Evolutionary conservation across 208 protist species (phyloP), one percentile per base, ranked within the genome.

Genomic region (Acanthamoeba royreba): DNA sequence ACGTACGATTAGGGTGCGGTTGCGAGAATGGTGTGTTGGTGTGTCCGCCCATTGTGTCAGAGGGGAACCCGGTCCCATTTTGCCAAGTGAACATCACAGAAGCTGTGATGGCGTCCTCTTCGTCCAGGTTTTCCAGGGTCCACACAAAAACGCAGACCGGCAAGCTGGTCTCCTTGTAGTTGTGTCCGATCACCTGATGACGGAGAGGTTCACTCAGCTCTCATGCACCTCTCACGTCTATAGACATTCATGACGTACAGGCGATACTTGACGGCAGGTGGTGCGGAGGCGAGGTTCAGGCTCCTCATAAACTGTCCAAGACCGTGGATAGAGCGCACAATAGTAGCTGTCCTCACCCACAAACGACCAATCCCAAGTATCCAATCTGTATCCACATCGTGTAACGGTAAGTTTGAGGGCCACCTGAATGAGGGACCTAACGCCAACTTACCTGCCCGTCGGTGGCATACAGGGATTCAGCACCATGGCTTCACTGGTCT

Each of bases 61-160:
- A 81, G 0, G 49, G n/a, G 42, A 46, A 15, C 22, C 52, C 94
- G 46, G 86, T 92, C 43, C 92, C 86, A 46, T 97, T 97, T 69
- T 97, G 94, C 86, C 96, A 94, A 15, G 96, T 96, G 53, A 97
- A 97, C 96, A 97, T 97, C 31, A 97, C 43, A 35, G 89, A 90
- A 22, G 97, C 61, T 0, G 35, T 49, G n/a, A 93, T 45, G 15
- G 58, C 45, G 94, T 94, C 35, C 7, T 94, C 61, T 8, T 2
- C 9, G 28, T 85, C 33, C 8, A 85, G 22, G 61, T 96, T 95
- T n/a, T 93, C 74, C 38, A 97, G 86, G 47, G 95, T 96, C 95
- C 96, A 97, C 46, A 94, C 91, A 42, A 97, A 97, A 11, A 93
- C 83, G 38, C 58, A 88, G 42, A 31, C 55, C 33, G 96, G 96